Percentiles rank a stretch among this genome's conserved stretches.
phyloP scores from a whole-genome alignment of 345 rosid species.

The Passiflora organensis region DNA sequence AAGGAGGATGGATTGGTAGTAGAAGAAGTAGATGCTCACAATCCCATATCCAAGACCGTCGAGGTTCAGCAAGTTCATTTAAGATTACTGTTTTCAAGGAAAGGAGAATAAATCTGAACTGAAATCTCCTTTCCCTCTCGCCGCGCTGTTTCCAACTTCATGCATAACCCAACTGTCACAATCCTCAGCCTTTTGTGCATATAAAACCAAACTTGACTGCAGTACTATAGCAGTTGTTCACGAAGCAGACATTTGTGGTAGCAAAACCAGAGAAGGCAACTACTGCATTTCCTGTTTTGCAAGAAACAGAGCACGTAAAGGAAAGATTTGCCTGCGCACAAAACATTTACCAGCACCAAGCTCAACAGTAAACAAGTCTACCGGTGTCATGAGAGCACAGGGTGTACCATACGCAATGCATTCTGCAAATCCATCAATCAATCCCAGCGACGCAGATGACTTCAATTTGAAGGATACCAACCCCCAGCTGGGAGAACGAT shows the following conservation, averaged over 20 bases:
- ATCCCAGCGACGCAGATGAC: constrained; percentile 35
- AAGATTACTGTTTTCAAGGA: constrained; percentile 43
- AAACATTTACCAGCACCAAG: constrained; percentile 29
- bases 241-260: constrained; percentile 18
- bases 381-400: constrained; percentile 19
- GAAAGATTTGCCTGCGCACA: constrained; percentile 17
- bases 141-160: constrained; percentile 2
- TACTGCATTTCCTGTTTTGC: constrained; percentile 6
- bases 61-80: constrained; percentile 49
- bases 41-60: constrained; percentile 51
- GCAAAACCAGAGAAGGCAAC: constrained; percentile 23
- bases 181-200: constrained; percentile 10
- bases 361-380: constrained; percentile 24
- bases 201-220: constrained; percentile 11
- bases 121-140: constrained; percentile 6
- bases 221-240: constrained; percentile 12
- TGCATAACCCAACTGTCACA: constrained; percentile 8
- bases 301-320: constrained; percentile 2
- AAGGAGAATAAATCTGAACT: constrained; percentile 33
- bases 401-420: constrained; percentile 38
- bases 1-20: constrained; percentile 32
- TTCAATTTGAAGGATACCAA: constrained; percentile 63
- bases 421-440: constrained; percentile 19
- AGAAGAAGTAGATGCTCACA: constrained; percentile 48
- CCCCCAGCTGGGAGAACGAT: constrained; percentile 61